Conservation (phyloP, 164 flowering plant genomes). For the Piper betle region DNA sequence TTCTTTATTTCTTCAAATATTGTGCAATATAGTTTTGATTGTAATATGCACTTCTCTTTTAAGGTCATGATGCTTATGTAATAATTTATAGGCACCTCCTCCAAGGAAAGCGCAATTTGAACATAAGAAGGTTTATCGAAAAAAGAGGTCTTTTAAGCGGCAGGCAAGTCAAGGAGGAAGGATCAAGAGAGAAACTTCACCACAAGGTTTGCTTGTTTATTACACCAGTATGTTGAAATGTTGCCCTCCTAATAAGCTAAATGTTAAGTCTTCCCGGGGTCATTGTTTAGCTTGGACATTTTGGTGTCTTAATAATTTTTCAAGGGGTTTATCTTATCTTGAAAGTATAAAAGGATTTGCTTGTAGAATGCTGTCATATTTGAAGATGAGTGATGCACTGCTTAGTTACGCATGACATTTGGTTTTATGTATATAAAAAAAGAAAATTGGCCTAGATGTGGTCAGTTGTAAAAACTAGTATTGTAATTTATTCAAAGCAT, state of each 20-base stretch:
- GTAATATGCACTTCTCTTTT: too few relatives aligned
- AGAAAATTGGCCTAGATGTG: too few relatives aligned
- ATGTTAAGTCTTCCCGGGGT: not conserved
- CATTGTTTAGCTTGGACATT: not conserved
- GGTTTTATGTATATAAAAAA: too few relatives aligned
- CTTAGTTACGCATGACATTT: too few relatives aligned
- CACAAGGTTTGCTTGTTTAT: conserved; percentile 29
- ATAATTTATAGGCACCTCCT: conserved; percentile 30
- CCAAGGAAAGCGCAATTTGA: conserved; percentile 32
- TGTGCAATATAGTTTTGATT: too few relatives aligned
- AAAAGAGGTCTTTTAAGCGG: conserved; percentile 50
- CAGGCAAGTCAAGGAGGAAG: conserved; percentile 34
- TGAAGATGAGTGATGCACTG: too few relatives aligned
- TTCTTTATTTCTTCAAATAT: too few relatives aligned
- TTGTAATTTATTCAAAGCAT: too few relatives aligned
- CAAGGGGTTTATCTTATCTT: too few relatives aligned
- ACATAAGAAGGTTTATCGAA: conserved; percentile 40
- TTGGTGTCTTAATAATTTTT: not conserved
- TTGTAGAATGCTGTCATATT: too few relatives aligned
- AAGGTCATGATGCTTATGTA: not conserved
- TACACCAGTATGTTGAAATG: not conserved
- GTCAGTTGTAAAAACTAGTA: too few relatives aligned
- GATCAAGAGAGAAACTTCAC: conserved; percentile 29
- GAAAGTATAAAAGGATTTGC: too few relatives aligned
- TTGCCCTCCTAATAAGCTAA: not conserved